These are phyloP conservation scores for Plasmopara muralis DNA, from an alignment of 352 stramenopile genomes.

Conservation along the genomic window DNA sequence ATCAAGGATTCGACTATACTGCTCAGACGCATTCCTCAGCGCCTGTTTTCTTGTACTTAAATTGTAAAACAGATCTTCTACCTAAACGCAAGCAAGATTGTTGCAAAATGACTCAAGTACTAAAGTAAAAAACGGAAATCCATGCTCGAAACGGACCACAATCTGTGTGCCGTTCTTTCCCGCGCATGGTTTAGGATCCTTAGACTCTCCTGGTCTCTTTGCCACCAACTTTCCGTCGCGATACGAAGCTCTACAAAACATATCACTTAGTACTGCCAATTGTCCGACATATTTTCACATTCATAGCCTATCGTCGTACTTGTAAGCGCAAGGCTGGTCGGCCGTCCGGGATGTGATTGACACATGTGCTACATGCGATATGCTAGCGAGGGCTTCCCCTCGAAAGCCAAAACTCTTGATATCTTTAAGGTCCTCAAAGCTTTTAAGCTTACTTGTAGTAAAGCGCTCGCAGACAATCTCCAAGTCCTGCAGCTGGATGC, in stretches of 20 bases:
- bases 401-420: constrained; percentile 98
- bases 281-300: neutral
- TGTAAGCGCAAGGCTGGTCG: constrained; percentile 73
- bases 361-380: constrained; percentile 93
- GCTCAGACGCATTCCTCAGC: constrained; percentile 90
- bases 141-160: constrained; percentile 28
- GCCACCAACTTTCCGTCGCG: constrained; percentile 84
- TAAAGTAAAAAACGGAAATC: neutral
- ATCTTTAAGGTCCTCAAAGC: constrained; percentile 92
- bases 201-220: constrained; percentile 54
- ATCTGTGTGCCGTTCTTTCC: constrained; percentile 81
- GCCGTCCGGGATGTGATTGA: constrained; percentile 85
- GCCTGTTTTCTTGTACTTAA: constrained; percentile 89
- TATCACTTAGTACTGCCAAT: neutral
- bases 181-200: constrained; percentile 59
- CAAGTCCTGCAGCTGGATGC: constrained; percentile 90
- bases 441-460: constrained; percentile 95
- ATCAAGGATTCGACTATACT: constrained; percentile 91
- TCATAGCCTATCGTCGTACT: constrained; percentile 28
- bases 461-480: constrained; percentile 95
- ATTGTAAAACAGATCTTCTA: constrained; percentile 99
- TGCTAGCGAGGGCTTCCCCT: constrained; percentile 96
- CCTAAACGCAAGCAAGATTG: constrained; percentile 22
- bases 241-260: constrained; percentile 78
- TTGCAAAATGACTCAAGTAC: neutral